Evolutionary conservation across 441 rosid genomes (phyloP).

Genomic region (Jatropha multifida): DNA sequence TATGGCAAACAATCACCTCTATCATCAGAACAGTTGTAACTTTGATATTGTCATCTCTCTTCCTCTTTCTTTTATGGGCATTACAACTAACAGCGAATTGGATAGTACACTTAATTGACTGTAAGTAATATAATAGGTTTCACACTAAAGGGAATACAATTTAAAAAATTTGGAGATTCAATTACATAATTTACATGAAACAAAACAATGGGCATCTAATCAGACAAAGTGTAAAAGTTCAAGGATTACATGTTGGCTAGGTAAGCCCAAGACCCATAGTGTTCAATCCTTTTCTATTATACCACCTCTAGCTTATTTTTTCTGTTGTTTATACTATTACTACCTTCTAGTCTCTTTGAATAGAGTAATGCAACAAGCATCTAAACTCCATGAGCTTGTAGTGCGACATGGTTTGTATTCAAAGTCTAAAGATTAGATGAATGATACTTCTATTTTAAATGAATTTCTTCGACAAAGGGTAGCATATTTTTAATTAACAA

Average conservation of each 20-base stretch:
- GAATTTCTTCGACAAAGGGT: not conserved
- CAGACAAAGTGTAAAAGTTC: not conserved
- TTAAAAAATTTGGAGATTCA: not conserved
- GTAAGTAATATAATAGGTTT: not conserved
- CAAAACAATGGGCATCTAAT: not conserved
- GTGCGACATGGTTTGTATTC: no score
- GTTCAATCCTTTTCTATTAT: not conserved
- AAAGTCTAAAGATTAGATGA: no score
- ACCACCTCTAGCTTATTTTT: not conserved
- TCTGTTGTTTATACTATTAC: not conserved
- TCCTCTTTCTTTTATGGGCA: not conserved
- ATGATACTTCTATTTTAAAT: not conserved
- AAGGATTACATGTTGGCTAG: not conserved
- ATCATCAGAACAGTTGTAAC: not conserved
- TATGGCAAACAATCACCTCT: not conserved
- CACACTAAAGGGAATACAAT: not conserved
- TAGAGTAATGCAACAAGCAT: no score
- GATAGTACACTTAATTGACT: not conserved
- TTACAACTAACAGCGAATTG: not conserved
- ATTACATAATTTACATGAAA: not conserved
- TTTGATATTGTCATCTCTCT: not conserved
- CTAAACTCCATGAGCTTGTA: no score
- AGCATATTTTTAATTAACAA: not conserved
- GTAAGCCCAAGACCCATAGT: not conserved
- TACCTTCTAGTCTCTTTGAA: no score